Base-by-base conservation (phyloP, 108 stramenopile species). In the Cylindrotheca fusiformis region DNA sequence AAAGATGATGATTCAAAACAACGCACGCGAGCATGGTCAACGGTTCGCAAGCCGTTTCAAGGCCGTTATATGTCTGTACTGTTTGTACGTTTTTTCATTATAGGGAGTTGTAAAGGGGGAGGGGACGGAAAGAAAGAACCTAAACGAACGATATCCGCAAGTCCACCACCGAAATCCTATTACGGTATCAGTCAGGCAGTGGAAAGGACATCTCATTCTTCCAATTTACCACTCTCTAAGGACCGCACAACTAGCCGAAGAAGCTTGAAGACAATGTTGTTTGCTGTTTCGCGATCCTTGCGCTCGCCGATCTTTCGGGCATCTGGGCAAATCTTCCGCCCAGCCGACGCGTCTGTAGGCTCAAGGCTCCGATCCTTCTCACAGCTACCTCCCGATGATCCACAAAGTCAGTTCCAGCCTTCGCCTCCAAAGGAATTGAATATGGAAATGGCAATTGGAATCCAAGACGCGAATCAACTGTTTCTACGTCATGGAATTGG, bases 401-500 rank as follows among this genome's bases (percentile, higher is more conserved):
- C 63, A 2, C 71, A 72, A 41, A 58, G 63, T 6, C 64, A 58
- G 8, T 75, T 72, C 36, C 33, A 48, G 24, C 51, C 64, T 24
- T 32, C 22, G 14, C 63, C 77, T 22, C 87, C 87, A 10, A 58
- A 60, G 14, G 60, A 68, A 27, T 60, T 91, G 21, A 87, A 58
- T 32, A 19, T 69, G 18, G 83, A 87, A 58, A 83, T 85, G 65
- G 79, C 71, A 0, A 32, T 67, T 24, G 76, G 67, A 4, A 84
- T 86, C 51, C 83, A 84, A 64, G 68, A 69, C 22, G 63, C 83
- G 14, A 85, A 79, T 50, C 68, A 68, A 44, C 53, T 91, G 5
- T 80, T 76, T 52, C 32, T 91, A 22, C 58, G 72, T 26, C 62
- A 86, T 41, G 89, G 89, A 10, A 53, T 91, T 20, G 79, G 83